These are phyloP conservation scores for Russula virescens DNA, from an alignment of 768 basidiomycete genomes.

Conservation along the genomic window DNA sequence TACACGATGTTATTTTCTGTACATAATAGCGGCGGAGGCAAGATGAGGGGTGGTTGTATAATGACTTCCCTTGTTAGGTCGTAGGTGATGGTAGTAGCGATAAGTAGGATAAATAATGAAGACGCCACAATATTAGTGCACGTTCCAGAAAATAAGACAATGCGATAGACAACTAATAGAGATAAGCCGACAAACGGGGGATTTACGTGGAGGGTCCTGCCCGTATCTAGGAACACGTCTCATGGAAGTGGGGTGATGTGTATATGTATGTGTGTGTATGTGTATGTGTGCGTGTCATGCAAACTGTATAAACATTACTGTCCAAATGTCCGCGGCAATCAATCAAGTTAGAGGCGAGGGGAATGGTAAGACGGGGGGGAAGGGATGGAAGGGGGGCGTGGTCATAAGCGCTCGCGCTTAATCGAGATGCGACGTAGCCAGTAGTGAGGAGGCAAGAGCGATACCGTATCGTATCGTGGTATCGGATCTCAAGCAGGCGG, in stretches of 20 bases:
- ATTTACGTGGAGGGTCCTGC: constrained; percentile 6
- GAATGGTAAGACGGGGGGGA: neutral
- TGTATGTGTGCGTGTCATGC: neutral
- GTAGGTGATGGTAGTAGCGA: neutral
- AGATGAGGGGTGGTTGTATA: neutral
- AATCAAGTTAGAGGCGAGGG: constrained; percentile 6
- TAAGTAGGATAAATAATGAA: neutral
- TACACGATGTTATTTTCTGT: neutral
- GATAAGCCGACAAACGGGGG: neutral
- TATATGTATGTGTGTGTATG: neutral
- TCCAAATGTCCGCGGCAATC: neutral
- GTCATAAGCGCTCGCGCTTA: constrained; percentile 1
- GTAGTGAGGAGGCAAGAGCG: neutral
- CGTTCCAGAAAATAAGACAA: neutral
- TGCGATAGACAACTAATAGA: neutral
- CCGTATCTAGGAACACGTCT: constrained; percentile 8
- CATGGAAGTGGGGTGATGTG: neutral
- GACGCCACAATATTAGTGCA: constrained; percentile 14
- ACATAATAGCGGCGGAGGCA: constrained; percentile 2
- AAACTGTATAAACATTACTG: constrained; percentile 1
- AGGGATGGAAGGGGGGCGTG: neutral
- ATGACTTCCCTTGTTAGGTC: neutral
- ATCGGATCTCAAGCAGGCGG: constrained; percentile 11
- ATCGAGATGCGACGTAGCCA: constrained; percentile 1
- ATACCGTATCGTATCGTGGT: neutral